Evolutionary conservation across 345 rosid genomes (phyloP).

Genomic region (Populus alba): DNA sequence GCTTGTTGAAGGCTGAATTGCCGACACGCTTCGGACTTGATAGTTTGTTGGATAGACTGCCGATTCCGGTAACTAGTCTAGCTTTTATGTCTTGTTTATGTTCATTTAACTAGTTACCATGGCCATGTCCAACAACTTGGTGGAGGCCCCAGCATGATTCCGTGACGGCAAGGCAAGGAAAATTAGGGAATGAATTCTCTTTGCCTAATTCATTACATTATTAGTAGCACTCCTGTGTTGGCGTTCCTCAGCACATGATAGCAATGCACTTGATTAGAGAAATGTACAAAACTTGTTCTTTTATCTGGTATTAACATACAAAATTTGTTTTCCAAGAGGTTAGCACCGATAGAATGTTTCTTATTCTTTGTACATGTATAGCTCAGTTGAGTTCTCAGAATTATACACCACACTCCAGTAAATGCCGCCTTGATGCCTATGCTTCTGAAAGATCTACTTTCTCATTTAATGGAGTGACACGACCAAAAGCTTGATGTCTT

Average conservation of each 20-base stretch:
- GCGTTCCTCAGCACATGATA: neutral
- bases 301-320: no score
- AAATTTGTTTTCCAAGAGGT: slow-evolving; percentile 3
- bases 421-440: no score
- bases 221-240: neutral
- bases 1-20: no score
- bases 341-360: neutral
- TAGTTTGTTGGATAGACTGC: no score
- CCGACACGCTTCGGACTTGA: no score
- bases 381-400: neutral
- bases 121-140: neutral
- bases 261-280: neutral
- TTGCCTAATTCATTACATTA: neutral
- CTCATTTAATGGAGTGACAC: slow-evolving; percentile 31
- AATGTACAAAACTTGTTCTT: neutral
- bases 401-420: no score
- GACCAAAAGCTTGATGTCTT: no score
- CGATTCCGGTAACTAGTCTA: no score
- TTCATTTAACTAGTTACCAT: neutral
- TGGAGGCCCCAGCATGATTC: no score
- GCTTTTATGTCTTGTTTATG: neutral
- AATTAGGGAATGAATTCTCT: no score
- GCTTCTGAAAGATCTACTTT: neutral
- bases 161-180: no score
- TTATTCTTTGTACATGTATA: neutral